Evolutionary conservation across 1,284 basidiomycete genomes (phyloP).

Genomic region (Apiotrichum brassicae): DNA sequence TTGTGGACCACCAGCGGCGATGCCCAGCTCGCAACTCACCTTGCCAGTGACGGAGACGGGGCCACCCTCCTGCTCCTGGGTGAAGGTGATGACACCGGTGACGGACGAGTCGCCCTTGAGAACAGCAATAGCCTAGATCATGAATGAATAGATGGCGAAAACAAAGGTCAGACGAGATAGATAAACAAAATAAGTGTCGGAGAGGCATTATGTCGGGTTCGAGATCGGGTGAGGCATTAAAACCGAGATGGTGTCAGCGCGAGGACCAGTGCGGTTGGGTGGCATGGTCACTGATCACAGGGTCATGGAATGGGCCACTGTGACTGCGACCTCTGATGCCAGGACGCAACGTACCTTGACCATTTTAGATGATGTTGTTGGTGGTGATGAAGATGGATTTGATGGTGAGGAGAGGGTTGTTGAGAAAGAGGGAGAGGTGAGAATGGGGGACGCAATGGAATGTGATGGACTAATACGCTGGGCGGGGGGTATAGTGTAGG

Average conservation of each 20-base stretch:
- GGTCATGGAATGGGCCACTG: too few relatives aligned
- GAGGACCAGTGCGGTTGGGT: background rate
- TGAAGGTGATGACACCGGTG: conserved; percentile 60
- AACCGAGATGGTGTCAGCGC: background rate
- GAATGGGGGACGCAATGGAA: background rate
- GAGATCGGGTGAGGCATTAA: conserved; percentile 3
- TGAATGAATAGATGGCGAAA: background rate
- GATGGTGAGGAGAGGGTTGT: background rate
- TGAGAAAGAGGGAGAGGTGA: background rate
- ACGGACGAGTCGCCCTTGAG: conserved; percentile 59
- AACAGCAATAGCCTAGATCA: conserved; percentile 58
- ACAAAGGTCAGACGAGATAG: too few relatives aligned
- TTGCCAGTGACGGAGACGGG: conserved; percentile 59
- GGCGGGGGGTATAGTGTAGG: too few relatives aligned
- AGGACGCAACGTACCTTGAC: conserved; percentile 30
- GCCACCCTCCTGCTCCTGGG: conserved; percentile 53
- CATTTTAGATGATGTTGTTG: conserved; percentile 18
- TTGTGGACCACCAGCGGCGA: too few relatives aligned
- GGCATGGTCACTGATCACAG: background rate
- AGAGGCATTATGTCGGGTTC: too few relatives aligned
- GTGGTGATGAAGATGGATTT: background rate
- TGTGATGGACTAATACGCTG: background rate
- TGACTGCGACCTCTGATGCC: too few relatives aligned
- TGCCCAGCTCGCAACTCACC: too few relatives aligned
- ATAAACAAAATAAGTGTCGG: too few relatives aligned